Conservation (phyloP, 2,329 filamentous ascomycete genomes). For the Pyrenophora tritici-repentis region DNA sequence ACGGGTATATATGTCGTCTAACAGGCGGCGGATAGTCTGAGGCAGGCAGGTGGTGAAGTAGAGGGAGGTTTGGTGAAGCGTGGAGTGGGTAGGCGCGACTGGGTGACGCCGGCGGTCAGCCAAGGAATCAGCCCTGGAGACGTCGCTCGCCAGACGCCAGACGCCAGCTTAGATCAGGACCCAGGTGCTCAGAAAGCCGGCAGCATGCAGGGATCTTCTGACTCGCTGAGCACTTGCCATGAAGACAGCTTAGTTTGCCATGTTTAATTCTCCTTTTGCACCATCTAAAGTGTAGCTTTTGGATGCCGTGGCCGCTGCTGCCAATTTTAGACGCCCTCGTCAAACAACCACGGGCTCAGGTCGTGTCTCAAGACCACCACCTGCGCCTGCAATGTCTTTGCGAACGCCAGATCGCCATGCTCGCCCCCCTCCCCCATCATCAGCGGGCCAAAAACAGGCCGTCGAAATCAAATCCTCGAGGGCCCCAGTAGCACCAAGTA, state of each 20-base stretch:
- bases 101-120: constrained; percentile 15
- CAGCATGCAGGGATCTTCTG: too few relatives aligned
- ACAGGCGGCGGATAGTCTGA: constrained; percentile 1
- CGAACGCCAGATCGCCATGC: constrained; percentile 7
- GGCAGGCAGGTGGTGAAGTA: constrained; percentile 1
- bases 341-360: constrained; percentile 30
- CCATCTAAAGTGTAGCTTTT: constrained; percentile 1
- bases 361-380: constrained; percentile 17
- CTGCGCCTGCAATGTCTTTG: constrained; percentile 2
- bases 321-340: constrained; percentile 29
- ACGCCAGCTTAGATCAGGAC: neutral
- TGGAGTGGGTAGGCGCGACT: constrained; percentile 15
- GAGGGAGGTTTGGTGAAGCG: constrained; percentile 11
- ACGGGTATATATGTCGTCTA: neutral
- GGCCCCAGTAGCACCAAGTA: neutral
- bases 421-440: neutral
- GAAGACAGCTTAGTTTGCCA: constrained; percentile 7
- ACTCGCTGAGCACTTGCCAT: constrained; percentile 1
- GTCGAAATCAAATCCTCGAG: neutral
- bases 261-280: constrained; percentile 11
- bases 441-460: constrained; percentile 8
- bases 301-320: constrained; percentile 1
- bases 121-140: constrained; percentile 17
- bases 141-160: neutral
- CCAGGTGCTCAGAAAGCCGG: too few relatives aligned